These are phyloP conservation scores for Elymus sibiricus DNA, from an alignment of 176 grass and related monocot genomes.

Conservation along the genomic window DNA sequence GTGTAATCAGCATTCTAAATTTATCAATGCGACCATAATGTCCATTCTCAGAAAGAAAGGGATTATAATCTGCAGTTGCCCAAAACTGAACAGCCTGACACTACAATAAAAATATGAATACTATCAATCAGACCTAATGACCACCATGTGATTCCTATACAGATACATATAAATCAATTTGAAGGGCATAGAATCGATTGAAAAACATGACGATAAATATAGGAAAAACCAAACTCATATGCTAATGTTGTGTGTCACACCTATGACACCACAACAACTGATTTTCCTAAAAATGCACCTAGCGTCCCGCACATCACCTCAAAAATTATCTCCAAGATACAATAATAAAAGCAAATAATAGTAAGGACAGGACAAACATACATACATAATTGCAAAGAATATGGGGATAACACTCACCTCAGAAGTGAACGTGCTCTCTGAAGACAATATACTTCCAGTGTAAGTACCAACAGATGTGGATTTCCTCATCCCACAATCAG, in stretches of 20 bases:
- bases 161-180: no score
- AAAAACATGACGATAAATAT: background rate
- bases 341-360: background rate
- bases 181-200: background rate
- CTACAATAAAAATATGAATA: no score
- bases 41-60: no score
- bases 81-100: background rate
- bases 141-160: no score
- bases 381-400: no score
- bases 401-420: background rate
- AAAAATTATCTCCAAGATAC: background rate
- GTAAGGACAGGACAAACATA: no score
- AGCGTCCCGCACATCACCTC: background rate
- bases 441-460: background rate
- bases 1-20: background rate
- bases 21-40: background rate
- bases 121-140: no score
- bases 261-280: background rate
- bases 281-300: background rate
- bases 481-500: background rate
- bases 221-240: background rate
- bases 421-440: background rate
- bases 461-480: background rate
- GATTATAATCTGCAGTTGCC: background rate
- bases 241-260: no score